Base-by-base conservation (phyloP, 225 moss, liverwort and hornwort species). In the Takakia lepidozioides region DNA sequence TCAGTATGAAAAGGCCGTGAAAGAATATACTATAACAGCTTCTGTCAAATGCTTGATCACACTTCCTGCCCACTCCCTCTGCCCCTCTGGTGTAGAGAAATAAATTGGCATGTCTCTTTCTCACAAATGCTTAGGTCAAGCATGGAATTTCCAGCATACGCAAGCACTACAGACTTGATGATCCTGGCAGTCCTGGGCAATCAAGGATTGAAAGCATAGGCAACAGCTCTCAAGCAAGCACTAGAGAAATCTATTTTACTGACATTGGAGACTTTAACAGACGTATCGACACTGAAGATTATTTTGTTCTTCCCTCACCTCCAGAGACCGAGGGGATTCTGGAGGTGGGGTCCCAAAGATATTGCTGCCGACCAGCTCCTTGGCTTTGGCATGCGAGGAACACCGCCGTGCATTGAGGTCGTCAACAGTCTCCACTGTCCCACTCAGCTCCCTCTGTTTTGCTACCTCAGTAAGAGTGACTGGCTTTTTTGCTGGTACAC, bases 231-330 rank as follows among this genome's bases (percentile, higher is more conserved):
- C 50, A 44, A 45, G 25, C 19, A 16, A 61, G 18, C 38, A 63
- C 25, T n/a, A n/a, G 52, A 3, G 25, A 44, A 20, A 42, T 28
- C 19, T 27, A 15, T 4, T n/a, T 43, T 54, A 73, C 86, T 86
- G 80, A 95, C 93, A 57, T 95, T 90, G 59, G 95, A 95, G 43
- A 95, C 84, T 72, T 85, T 95, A 21, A 95, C 95, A 20, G 90
- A 95, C 26, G 95, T 95, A 73, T 90, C 90, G 51, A 87, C 70
- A 76, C 66, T 46, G 52, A 70, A 32, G 52, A 46, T 42, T 64
- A 70, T 61, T 60, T 73, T n/a, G 76, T 59, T 85, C 78, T 61
- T 90, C 90, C 69, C 95, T 90, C 74, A 87, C 72, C 74, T 98
- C 95, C 61, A 73, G 59, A 45, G 90, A 79, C 38, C 84, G 84